A percentile compares a stretch with the other conserved stretches of the same genome.
Conservation (phyloP, 768 basidiomycete genomes). For the Suillus sp. region DNA sequence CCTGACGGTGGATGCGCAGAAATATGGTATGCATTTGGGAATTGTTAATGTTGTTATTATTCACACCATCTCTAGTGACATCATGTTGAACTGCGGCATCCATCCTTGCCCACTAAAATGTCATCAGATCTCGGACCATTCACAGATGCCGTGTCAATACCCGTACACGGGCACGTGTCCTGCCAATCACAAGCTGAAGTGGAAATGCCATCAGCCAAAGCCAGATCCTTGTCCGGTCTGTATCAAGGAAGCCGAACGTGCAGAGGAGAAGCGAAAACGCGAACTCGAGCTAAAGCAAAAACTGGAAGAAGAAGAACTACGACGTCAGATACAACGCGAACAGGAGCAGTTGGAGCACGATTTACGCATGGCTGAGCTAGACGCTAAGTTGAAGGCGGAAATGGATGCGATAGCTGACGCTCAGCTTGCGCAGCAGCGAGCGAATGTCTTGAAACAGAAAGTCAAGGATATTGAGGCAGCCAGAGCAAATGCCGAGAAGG, state of each 20-base stretch:
- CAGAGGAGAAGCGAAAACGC: conserved; percentile 41
- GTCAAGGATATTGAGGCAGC: conserved; percentile 45
- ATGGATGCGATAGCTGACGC: conserved; percentile 38
- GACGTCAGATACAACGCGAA: conserved; percentile 38
- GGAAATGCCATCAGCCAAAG: conserved; percentile 44
- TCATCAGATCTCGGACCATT: conserved; percentile 56
- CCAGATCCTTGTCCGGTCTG: conserved; percentile 48
- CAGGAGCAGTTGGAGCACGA: conserved; percentile 46
- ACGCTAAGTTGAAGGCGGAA: conserved; percentile 42
- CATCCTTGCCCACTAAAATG: conserved; percentile 64
- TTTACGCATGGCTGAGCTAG: conserved; percentile 42
- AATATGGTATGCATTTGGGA: conserved; percentile 50
- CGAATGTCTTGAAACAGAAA: conserved; percentile 43
- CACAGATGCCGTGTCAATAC: conserved; percentile 51
- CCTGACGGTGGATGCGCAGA: conserved; percentile 67
- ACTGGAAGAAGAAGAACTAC: conserved; percentile 47
- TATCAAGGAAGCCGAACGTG: conserved; percentile 44
- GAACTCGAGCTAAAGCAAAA: conserved; percentile 46
- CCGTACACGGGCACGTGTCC: conserved; percentile 42
- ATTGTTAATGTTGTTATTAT: neutral
- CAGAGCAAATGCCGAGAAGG: conserved; percentile 21
- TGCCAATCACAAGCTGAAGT: conserved; percentile 43
- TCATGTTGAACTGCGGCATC: conserved; percentile 47
- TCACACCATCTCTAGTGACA: conserved; percentile 40
- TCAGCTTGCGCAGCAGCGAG: conserved; percentile 39